phyloP scores from a whole-genome alignment of 2,329 filamentous ascomycete species.

The Phialemoniopsis sp. region DNA sequence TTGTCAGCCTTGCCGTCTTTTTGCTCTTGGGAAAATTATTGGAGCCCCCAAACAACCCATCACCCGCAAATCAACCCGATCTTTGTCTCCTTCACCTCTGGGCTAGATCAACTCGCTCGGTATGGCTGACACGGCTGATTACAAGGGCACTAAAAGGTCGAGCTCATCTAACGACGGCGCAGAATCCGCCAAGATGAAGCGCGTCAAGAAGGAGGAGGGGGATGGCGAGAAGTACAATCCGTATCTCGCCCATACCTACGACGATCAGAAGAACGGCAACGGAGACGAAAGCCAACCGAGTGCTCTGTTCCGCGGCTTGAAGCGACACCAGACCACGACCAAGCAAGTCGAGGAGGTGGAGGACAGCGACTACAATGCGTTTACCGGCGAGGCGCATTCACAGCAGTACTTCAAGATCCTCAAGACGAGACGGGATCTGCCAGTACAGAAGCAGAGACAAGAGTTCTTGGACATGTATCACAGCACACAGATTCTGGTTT shows the following conservation, averaged over 20 bases:
- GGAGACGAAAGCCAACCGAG: conserved; percentile 22
- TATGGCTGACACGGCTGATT: conserved; percentile 31
- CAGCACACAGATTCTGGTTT: conserved; percentile 90
- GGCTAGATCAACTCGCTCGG: conserved; percentile 4
- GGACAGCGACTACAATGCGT: conserved; percentile 78
- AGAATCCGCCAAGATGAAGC: conserved; percentile 23
- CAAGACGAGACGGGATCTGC: conserved; percentile 76
- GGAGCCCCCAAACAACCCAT: too few relatives aligned
- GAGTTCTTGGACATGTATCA: conserved; percentile 95
- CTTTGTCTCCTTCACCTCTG: background rate
- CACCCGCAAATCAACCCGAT: too few relatives aligned
- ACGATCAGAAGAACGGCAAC: conserved; percentile 32
- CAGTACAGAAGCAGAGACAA: conserved; percentile 88
- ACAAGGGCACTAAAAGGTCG: conserved; percentile 35
- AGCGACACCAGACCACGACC: conserved; percentile 77
- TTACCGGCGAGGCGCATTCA: conserved; percentile 74
- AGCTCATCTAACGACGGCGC: conserved; percentile 37
- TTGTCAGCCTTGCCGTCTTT: background rate
- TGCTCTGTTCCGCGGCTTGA: conserved; percentile 61
- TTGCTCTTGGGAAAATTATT: background rate
- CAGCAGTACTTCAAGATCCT: conserved; percentile 88
- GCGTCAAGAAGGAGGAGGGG: conserved; percentile 15
- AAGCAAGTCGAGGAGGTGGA: conserved; percentile 70
- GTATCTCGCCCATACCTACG: conserved; percentile 87
- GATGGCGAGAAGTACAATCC: conserved; percentile 57